Conservation (phyloP, 768 basidiomycete species). For the Podaxis sp. region DNA sequence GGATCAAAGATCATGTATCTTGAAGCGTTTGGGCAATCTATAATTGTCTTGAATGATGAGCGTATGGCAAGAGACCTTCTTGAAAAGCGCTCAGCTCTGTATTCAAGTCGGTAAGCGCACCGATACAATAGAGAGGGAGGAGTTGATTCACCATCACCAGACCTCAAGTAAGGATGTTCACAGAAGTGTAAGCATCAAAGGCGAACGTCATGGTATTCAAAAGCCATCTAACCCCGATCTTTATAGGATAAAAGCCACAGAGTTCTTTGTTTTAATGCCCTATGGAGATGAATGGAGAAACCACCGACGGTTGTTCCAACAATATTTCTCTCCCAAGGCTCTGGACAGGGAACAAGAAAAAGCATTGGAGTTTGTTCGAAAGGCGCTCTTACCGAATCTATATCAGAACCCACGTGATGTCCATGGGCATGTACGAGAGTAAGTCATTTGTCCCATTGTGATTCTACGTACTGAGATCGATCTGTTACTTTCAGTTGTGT, state of each 20-base stretch:
- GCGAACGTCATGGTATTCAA: neutral
- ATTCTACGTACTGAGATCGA: neutral
- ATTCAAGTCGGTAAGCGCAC: constrained; percentile 43
- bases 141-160: neutral
- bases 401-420: constrained; percentile 11
- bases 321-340: constrained; percentile 22
- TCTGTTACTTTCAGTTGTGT: neutral
- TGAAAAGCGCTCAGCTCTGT: constrained; percentile 55
- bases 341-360: constrained; percentile 7
- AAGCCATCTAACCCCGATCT: neutral
- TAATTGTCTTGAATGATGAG: constrained; percentile 39
- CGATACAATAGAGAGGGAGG: neutral
- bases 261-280: constrained; percentile 15
- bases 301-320: constrained; percentile 28
- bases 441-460: neutral
- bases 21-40: constrained; percentile 46
- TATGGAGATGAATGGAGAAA: constrained; percentile 28
- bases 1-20: constrained; percentile 48
- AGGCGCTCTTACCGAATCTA: constrained; percentile 7
- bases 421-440: constrained; percentile 9
- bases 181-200: constrained; percentile 13
- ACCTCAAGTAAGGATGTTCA: neutral
- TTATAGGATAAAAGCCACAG: constrained; percentile 1
- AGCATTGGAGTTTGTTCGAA: constrained; percentile 12
- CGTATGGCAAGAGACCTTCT: constrained; percentile 50